Conservation (phyloP, 2,329 filamentous ascomycete genomes). For the Cordyceps fumosorosea region DNA sequence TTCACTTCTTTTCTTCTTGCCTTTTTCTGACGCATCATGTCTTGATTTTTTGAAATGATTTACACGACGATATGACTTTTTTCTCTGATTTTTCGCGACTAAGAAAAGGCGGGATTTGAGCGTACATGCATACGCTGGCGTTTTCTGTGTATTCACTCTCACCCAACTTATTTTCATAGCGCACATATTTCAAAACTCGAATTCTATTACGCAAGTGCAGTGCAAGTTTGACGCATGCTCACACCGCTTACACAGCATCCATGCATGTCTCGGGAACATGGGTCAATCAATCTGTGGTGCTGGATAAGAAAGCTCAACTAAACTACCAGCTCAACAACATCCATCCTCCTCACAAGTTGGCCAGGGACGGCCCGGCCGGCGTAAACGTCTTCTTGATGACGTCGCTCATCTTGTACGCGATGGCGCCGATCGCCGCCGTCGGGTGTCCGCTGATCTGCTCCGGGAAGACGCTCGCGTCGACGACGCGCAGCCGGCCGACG, state of each 20-base stretch:
- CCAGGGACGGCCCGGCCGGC: background rate
- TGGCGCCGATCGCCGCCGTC: slow-evolving; percentile 17
- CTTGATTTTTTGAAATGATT: background rate
- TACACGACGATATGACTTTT: slow-evolving; percentile 3
- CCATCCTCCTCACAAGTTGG: background rate
- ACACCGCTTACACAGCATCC: background rate
- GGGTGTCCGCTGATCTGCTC: slow-evolving; percentile 23
- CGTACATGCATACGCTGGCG: slow-evolving; percentile 3
- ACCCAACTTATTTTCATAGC: no score
- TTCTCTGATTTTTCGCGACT: background rate
- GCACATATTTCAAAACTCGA: no score
- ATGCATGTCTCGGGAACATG: background rate
- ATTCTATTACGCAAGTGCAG: background rate
- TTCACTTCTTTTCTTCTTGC: background rate
- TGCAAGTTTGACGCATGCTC: background rate
- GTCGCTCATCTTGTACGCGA: slow-evolving; percentile 17
- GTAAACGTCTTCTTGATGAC: slow-evolving; percentile 13
- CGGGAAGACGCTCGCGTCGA: slow-evolving; percentile 51
- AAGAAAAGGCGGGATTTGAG: background rate
- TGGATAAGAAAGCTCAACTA: background rate
- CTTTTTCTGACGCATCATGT: background rate
- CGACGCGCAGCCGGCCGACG: slow-evolving; percentile 45
- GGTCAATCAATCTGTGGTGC: background rate
- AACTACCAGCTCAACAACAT: background rate
- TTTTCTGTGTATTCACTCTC: background rate